Evolutionary conservation across 2,329 filamentous ascomycete genomes (phyloP).

Genomic region (Zymoseptoria ardabiliae): DNA sequence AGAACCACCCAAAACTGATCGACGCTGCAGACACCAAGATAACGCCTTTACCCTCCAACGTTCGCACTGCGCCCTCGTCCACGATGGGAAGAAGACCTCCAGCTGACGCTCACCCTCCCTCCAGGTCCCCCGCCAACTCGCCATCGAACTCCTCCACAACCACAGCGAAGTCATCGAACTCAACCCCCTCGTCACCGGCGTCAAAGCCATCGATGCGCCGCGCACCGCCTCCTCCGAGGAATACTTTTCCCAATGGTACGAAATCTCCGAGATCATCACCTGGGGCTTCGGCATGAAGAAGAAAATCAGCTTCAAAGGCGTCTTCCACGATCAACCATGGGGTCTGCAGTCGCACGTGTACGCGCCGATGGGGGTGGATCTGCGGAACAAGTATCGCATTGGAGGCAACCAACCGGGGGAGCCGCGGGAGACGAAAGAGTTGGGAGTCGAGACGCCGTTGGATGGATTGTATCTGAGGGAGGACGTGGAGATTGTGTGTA

Average conservation of each 20-base stretch:
- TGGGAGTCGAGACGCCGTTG: conserved; percentile 56
- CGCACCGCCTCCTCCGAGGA: conserved; percentile 62
- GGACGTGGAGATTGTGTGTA: conserved; percentile 65
- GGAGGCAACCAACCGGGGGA: conserved; percentile 64
- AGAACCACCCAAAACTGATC: conserved; percentile 43
- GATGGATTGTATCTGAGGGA: conserved; percentile 63
- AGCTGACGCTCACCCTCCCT: background rate
- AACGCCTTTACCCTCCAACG: conserved; percentile 60
- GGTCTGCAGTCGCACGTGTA: conserved; percentile 66
- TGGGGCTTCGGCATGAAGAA: conserved; percentile 59
- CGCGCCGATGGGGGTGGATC: conserved; percentile 58
- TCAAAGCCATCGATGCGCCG: conserved; percentile 58
- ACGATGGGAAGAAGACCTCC: background rate
- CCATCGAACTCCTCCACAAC: conserved; percentile 64
- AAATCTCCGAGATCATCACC: conserved; percentile 63
- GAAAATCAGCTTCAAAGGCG: conserved; percentile 61
- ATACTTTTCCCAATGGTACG: conserved; percentile 68
- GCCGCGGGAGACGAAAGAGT: conserved; percentile 53
- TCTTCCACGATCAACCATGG: conserved; percentile 66
- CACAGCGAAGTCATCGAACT: conserved; percentile 64
- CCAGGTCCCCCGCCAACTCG: conserved; percentile 59
- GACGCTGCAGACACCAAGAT: conserved; percentile 54
- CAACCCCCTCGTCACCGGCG: conserved; percentile 59
- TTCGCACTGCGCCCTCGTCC: background rate
- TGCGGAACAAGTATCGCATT: conserved; percentile 62